Evolutionary conservation across 805 yeast genomes (phyloP).

Genomic region (Candida verbasci): DNA sequence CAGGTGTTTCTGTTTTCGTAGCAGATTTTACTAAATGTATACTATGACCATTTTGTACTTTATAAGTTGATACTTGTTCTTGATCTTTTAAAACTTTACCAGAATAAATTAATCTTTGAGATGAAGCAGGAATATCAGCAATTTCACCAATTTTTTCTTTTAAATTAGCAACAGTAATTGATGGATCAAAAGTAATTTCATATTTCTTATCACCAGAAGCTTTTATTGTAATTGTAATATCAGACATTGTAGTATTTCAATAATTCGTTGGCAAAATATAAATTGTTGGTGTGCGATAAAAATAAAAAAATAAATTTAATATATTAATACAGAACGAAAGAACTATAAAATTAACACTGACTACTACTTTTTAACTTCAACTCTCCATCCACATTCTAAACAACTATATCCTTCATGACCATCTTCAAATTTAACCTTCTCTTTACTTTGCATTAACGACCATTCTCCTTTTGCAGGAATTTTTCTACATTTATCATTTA

Average conservation of each 20-base stretch:
- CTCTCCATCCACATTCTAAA: slow-evolving; percentile 40
- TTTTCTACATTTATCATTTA: slow-evolving; percentile 68
- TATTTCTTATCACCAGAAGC: slow-evolving; percentile 77
- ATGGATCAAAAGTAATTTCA: slow-evolving; percentile 52
- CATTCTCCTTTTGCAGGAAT: slow-evolving; percentile 97
- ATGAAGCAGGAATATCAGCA: slow-evolving; percentile 65
- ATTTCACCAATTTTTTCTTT: slow-evolving; percentile 60
- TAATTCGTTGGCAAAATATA: too few relatives aligned
- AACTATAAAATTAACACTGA: too few relatives aligned
- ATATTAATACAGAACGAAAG: not conserved
- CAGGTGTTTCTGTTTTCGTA: slow-evolving; percentile 16
- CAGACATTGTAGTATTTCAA: too few relatives aligned
- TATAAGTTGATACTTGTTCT: slow-evolving; percentile 70
- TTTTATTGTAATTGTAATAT: slow-evolving; percentile 30
- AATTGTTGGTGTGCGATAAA: not conserved
- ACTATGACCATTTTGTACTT: slow-evolving; percentile 81
- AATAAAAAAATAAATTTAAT: not conserved
- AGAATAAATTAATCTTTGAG: slow-evolving; percentile 86
- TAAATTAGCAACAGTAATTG: slow-evolving; percentile 60
- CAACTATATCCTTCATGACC: slow-evolving; percentile 37
- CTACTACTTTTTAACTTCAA: slow-evolving; percentile 27
- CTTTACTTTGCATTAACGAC: slow-evolving; percentile 77
- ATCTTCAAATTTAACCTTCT: slow-evolving; percentile 40
- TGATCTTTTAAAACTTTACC: slow-evolving; percentile 89
- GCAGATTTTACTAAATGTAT: slow-evolving; percentile 88